Conservation (phyloP, 306 rosid species). For the Rosa persica region DNA sequence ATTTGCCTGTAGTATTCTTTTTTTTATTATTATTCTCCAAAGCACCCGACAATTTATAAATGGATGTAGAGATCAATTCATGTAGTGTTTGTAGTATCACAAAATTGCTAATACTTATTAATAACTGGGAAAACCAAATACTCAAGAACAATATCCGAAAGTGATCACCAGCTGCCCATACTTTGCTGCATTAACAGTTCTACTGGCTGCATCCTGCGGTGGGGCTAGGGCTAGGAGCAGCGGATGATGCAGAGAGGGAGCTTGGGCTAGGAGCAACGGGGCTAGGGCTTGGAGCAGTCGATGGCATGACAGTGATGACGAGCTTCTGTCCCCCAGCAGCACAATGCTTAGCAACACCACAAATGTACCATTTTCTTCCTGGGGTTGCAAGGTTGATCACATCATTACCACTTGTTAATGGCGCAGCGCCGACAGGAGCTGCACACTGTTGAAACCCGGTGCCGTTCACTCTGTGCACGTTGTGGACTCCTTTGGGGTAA, state of each 20-base stretch:
- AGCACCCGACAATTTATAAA: background rate
- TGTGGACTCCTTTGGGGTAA: constrained; percentile 35
- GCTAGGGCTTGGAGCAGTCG: background rate
- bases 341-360: constrained; percentile 39
- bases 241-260: background rate
- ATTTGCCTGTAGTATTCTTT: no score
- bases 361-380: constrained; percentile 52
- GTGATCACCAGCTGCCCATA: background rate
- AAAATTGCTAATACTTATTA: background rate
- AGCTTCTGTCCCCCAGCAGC: constrained; percentile 37
- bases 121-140: background rate
- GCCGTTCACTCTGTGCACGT: constrained; percentile 42
- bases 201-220: background rate
- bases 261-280: background rate
- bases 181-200: background rate
- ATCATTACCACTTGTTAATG: constrained; percentile 38
- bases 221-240: constrained; percentile 2
- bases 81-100: background rate
- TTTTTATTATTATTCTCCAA: no score
- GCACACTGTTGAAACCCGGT: constrained; percentile 33
- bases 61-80: background rate
- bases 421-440: constrained; percentile 1
- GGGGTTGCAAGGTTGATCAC: constrained; percentile 30
- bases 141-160: background rate
- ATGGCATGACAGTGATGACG: constrained; percentile 34